Evolutionary conservation across 31 red algal genomes (phyloP), one percentile per base, ranked within the genome.

Genomic region (Odonthalia washingtoniensis): DNA sequence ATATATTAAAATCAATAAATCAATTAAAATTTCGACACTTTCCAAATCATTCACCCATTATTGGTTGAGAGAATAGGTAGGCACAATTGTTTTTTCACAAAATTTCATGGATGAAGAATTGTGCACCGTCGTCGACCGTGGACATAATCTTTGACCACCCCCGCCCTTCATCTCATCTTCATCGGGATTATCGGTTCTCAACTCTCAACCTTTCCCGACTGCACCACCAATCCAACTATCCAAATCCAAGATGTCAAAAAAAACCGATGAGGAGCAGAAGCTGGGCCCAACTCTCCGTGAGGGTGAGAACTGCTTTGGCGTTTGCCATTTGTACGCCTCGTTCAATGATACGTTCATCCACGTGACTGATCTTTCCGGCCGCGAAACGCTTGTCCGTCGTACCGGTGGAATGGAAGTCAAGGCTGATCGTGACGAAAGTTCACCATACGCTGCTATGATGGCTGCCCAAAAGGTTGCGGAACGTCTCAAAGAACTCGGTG

Each of bases 291-390:
- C 82, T 9, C 89, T 99, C 5, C 93, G 95, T 16, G 97, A 99
- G 78, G 94, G 94, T 3, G 97, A 99, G 77, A 78, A 95, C 45
- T 89, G 84, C 63, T 99, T 99, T 72, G 97, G 92, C 65, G 97
- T 99, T 2, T 89, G 83, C 85, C 97, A 99, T 73, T 75, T 99
- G 35, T 99, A 95, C 65, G 97, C 97, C 0, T 99, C 97, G 28
- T 99, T 99, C 89, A 99, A 99, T 62, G 97, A 99, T 45, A 99
- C 97, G 0, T 99, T 99, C 76, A 95, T 99, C 72, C 97, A 99
- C 75, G 97, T 99, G 26, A 99, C 97, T 3, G 97, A 99, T 87
- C 84, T 99, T 28, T 99, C 97, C 5, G 97, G 97, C 37, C 77
- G 92, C 41, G 97, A 99, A 85, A 99, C 97, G 4, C 80, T 99